A percentile compares a stretch with the other conserved stretches of the same genome.
Evolutionary conservation across 2,329 filamentous ascomycete genomes (phyloP).

Genomic region (Scedosporium minutisporum): DNA sequence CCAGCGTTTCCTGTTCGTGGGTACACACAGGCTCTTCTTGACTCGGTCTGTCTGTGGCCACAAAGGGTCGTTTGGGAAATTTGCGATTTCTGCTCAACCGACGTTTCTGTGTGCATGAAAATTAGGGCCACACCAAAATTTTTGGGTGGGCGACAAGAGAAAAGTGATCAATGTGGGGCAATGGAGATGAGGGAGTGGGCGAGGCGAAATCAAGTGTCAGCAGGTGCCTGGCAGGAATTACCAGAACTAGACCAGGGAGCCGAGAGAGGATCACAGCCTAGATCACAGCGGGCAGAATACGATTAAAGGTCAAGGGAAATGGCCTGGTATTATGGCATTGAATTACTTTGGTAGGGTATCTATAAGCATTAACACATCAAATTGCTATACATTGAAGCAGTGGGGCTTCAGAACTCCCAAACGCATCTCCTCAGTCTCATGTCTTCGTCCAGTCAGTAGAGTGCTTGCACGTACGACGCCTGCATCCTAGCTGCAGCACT

Average conservation of each 20-base stretch:
- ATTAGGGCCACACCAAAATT: slow-evolving; percentile 7
- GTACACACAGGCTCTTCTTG: neutral
- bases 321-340: neutral
- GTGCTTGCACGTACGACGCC: neutral
- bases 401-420: neutral
- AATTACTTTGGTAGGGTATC: neutral
- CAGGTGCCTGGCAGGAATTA: neutral
- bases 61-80: slow-evolving; percentile 4
- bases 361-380: neutral
- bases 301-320: too few species aligned
- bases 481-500: neutral
- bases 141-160: neutral
- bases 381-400: neutral
- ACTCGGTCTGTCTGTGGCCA: neutral
- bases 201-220: neutral
- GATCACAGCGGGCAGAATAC: too few species aligned
- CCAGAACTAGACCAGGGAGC: neutral
- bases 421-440: neutral
- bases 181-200: neutral
- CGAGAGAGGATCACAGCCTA: too few species aligned
- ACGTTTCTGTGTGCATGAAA: slow-evolving; percentile 6
- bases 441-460: neutral
- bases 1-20: neutral
- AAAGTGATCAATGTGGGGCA: neutral
- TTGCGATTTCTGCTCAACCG: slow-evolving; percentile 5